A percentile compares a stretch with the other conserved stretches of the same genome.
Evolutionary conservation across 768 basidiomycete genomes (phyloP).

Genomic region (Mycena indigotica): DNA sequence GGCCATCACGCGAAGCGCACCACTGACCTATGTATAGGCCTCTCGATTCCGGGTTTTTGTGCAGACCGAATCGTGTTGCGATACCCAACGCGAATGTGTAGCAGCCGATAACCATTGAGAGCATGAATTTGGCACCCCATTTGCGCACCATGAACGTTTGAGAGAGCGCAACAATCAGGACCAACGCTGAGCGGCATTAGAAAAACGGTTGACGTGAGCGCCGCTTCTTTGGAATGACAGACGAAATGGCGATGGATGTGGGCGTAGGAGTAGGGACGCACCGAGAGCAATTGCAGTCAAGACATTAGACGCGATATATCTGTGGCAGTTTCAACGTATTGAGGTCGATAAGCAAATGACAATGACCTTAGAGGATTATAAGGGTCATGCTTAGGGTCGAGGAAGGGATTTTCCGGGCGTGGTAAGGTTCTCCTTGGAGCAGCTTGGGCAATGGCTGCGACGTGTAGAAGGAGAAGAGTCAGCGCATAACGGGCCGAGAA

Average conservation of each 20-base stretch:
- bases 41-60: slow-evolving; percentile 52
- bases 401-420: slow-evolving; percentile 44
- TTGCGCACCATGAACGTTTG: slow-evolving; percentile 47
- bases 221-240: no score
- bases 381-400: slow-evolving; percentile 53
- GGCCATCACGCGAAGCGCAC: neutral
- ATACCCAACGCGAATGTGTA: slow-evolving; percentile 62
- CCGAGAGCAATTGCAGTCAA: slow-evolving; percentile 53
- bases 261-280: no score
- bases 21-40: slow-evolving; percentile 19
- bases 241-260: no score
- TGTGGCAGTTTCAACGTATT: neutral
- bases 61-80: slow-evolving; percentile 56
- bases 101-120: slow-evolving; percentile 61
- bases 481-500: slow-evolving; percentile 2
- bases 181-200: slow-evolving; percentile 33
- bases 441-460: slow-evolving; percentile 10
- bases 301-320: slow-evolving; percentile 57
- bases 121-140: slow-evolving; percentile 60
- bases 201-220: no score
- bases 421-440: slow-evolving; percentile 18
- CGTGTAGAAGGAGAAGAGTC: neutral
- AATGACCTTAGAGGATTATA: slow-evolving; percentile 52
- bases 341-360: neutral
- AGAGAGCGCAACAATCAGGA: slow-evolving; percentile 42